These are phyloP conservation scores for Holtermanniella nyarrowii DNA, from an alignment of 768 basidiomycete genomes.

Conservation along the genomic window DNA sequence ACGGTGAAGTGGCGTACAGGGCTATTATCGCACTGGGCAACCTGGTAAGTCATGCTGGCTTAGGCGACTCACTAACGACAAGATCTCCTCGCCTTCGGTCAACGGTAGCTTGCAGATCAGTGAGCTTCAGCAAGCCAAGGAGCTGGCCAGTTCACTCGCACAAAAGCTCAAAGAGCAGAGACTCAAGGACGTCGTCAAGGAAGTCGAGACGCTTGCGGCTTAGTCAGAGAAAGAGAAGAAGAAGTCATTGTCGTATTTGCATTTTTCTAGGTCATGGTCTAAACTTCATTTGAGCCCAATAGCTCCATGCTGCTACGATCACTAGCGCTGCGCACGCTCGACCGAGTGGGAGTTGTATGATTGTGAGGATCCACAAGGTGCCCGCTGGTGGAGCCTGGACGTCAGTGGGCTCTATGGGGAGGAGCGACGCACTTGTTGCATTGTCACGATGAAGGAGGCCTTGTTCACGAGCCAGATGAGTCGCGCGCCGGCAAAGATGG, in stretches of 20 bases:
- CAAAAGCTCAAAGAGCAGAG: conserved; percentile 27
- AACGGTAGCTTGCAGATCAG: conserved; percentile 28
- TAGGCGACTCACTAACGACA: not conserved
- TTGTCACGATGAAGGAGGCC: conserved; percentile 27
- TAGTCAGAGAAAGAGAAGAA: too few species aligned
- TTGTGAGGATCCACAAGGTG: conserved; percentile 37
- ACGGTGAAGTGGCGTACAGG: conserved; percentile 33
- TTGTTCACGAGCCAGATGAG: conserved; percentile 39
- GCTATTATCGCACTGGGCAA: conserved; percentile 36
- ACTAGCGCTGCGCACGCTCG: conserved; percentile 23
- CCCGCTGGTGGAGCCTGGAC: conserved; percentile 37
- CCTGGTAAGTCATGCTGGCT: conserved; percentile 14
- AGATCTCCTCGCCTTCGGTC: conserved; percentile 23
- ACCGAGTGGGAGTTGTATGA: conserved; percentile 33
- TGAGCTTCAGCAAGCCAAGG: conserved; percentile 18
- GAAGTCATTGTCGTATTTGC: not conserved
- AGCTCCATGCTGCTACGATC: conserved; percentile 23
- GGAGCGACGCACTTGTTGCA: conserved; percentile 24
- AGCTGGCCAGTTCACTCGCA: conserved; percentile 14
- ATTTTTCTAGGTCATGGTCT: conserved; percentile 8
- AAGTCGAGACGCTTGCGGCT: conserved; percentile 19
- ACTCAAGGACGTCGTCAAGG: conserved; percentile 27
- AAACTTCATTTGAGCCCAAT: conserved; percentile 29
- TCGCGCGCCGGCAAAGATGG: conserved; percentile 24
- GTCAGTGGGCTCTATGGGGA: not conserved